A percentile compares a stretch with the other conserved stretches of the same genome.
Conservation (phyloP, 305 asterid species). For the Striga hermonthica region DNA sequence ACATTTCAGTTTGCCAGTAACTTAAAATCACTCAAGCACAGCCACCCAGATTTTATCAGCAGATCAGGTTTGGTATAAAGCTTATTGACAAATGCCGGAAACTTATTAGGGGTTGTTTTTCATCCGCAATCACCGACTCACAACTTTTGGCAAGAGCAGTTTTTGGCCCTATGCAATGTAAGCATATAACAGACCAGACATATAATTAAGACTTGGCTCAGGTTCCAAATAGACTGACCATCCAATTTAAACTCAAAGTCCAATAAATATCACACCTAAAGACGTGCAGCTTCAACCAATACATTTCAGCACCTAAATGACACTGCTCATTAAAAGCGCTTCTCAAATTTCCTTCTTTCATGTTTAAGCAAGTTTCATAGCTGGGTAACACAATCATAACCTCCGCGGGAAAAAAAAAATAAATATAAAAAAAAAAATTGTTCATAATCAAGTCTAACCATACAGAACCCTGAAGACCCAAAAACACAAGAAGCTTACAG, state of each 20-base stretch:
- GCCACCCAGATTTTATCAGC: no score
- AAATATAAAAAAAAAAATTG: not conserved
- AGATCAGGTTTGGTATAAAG: no score
- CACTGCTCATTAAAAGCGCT: not conserved
- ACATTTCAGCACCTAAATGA: not conserved
- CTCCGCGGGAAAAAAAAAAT: not conserved
- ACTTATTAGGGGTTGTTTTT: no score
- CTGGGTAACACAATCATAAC: not conserved
- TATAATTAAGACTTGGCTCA: constrained; percentile 9
- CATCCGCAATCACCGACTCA: no score
- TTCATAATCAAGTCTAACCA: not conserved
- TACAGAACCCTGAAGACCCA: no score
- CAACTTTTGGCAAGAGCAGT: no score
- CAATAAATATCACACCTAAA: not conserved
- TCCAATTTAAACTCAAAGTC: not conserved
- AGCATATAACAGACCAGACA: not conserved
- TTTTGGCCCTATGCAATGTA: not conserved
- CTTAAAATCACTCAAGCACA: not conserved
- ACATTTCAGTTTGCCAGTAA: not conserved
- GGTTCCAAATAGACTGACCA: not conserved
- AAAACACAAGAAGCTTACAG: no score
- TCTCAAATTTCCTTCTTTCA: not conserved
- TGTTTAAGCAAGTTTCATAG: not conserved
- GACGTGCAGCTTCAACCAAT: not conserved
- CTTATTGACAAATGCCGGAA: no score